phyloP scores from a whole-genome alignment of 2,329 filamentous ascomycete species.

The Botrytis medusae region DNA sequence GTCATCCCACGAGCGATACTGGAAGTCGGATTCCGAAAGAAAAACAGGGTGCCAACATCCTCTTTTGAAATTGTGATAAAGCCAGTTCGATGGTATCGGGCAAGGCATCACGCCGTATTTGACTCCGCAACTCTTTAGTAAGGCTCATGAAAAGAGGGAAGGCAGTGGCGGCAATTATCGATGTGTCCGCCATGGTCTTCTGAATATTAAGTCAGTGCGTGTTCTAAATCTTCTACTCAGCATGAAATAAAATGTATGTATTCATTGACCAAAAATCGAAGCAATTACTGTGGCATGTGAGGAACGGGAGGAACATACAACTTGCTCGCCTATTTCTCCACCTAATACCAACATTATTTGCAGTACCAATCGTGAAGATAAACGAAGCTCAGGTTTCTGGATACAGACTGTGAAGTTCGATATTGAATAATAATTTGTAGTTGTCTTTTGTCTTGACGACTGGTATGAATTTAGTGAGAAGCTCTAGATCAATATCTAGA shows the following conservation, averaged over 20 bases:
- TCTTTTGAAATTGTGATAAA: not conserved
- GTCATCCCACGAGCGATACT: not conserved
- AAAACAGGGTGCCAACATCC: not conserved
- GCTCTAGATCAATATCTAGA: too few species aligned
- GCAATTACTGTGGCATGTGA: not conserved
- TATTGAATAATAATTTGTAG: not conserved
- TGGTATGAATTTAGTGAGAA: not conserved
- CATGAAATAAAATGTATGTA: not conserved
- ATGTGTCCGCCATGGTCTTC: not conserved
- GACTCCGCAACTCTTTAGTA: not conserved
- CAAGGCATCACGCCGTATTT: not conserved
- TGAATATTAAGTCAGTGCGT: not conserved
- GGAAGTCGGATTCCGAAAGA: not conserved
- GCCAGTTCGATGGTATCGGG: not conserved
- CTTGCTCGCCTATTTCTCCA: accelerated
- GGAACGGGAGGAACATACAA: not conserved
- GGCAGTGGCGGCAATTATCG: too few species aligned
- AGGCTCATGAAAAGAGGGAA: not conserved
- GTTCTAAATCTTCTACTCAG: not conserved
- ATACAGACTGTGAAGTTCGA: not conserved
- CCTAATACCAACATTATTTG: not conserved
- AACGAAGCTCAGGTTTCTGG: not conserved
- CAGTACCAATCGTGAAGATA: not conserved
- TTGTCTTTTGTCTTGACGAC: not conserved
- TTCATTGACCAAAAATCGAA: not conserved